Evolutionary conservation across 805 yeast species (phyloP), one percentile per base, ranked within the genome.

Genomic region (Dipodascus albidus): DNA sequence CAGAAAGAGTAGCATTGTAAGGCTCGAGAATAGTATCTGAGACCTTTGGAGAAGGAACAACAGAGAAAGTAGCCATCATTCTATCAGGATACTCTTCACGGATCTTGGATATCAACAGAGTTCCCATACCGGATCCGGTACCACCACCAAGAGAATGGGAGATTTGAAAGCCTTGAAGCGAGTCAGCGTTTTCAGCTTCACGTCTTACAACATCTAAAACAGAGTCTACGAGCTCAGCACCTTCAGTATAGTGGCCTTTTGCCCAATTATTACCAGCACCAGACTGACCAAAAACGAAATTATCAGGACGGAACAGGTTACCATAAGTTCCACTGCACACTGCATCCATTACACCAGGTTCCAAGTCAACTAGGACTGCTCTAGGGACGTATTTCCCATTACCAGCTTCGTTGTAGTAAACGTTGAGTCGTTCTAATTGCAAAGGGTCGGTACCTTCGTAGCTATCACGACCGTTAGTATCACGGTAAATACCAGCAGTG

Each of bases 241-340:
- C 97, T 70, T 89, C 97, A 47, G 97, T 89, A 75, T 89, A 89
- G 73, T 85, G 95, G 67, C 97, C 97, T 69, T 88, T 90, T 56
- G 97, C 97, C 96, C 96, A 89, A 61, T 87, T 95, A 68, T 89
- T 89, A 61, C 96, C 97, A 1, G 97, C 97, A 23, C 96, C 87
- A 48, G 91, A 82, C 70, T 87, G 93, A 50, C 96, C 96, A 62
- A 82, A 83, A 59, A 89, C 85, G 63, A 82, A 80, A 72, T 90
- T 89, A 67, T 89, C 97, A 31, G 97, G 97, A 72, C 96, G 83
- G 71, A 88, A 89, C 59, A 89, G 73, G 66, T 83, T 80, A 61
- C 96, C 96, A 60, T 83, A 81, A 15, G 76, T 70, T 2, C 95
- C 87, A 50, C 85, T 74, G 66, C 86, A 84, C 55, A 90, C 91